Percentiles rank a stretch among this genome's conserved stretches.
phyloP scores from a whole-genome alignment of 768 basidiomycete genomes.

The Crepidotus variabilis region DNA sequence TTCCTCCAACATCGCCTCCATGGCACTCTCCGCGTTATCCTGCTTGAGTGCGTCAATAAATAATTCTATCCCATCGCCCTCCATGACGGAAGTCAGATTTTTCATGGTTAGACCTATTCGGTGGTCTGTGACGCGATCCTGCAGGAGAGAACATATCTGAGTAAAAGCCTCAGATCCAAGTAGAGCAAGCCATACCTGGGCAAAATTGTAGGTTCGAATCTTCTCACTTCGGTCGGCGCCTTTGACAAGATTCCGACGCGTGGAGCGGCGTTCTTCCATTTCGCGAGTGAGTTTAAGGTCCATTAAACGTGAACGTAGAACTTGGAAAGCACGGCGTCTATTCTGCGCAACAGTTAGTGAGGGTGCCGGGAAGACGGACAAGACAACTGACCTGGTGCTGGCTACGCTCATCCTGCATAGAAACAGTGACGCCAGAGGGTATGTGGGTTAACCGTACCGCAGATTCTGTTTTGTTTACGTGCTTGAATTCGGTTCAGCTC shows the following conservation, averaged over 20 bases:
- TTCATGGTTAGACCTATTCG: slow-evolving; percentile 74
- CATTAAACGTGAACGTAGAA: slow-evolving; percentile 82
- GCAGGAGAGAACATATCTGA: neutral
- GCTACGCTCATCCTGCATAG: slow-evolving; percentile 97
- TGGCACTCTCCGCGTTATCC: slow-evolving; percentile 49
- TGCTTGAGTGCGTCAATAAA: slow-evolving; percentile 56
- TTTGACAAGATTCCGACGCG: slow-evolving; percentile 69
- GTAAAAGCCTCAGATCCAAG: neutral
- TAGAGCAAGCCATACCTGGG: slow-evolving; percentile 52
- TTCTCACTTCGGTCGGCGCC: slow-evolving; percentile 90
- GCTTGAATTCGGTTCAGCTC: slow-evolving; percentile 39
- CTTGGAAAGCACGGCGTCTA: slow-evolving; percentile 87
- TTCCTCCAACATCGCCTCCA: slow-evolving; percentile 47
- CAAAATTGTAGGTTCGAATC: slow-evolving; percentile 93
- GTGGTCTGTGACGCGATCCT: slow-evolving; percentile 95
- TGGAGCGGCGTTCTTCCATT: slow-evolving; percentile 63
- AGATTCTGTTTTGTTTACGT: slow-evolving; percentile 98
- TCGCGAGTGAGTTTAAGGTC: slow-evolving; percentile 74
- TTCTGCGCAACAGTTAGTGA: slow-evolving; percentile 49
- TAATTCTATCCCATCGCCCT: slow-evolving; percentile 57
- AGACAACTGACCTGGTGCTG: slow-evolving; percentile 76
- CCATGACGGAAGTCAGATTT: slow-evolving; percentile 62
- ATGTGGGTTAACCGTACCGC: slow-evolving; percentile 92
- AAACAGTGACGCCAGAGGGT: slow-evolving; percentile 91
- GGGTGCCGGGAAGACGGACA: neutral